Evolutionary conservation across 176 grass and related monocot species (phyloP), one percentile per base, ranked within the genome.

Genomic region (Aegilops bicornis): DNA sequence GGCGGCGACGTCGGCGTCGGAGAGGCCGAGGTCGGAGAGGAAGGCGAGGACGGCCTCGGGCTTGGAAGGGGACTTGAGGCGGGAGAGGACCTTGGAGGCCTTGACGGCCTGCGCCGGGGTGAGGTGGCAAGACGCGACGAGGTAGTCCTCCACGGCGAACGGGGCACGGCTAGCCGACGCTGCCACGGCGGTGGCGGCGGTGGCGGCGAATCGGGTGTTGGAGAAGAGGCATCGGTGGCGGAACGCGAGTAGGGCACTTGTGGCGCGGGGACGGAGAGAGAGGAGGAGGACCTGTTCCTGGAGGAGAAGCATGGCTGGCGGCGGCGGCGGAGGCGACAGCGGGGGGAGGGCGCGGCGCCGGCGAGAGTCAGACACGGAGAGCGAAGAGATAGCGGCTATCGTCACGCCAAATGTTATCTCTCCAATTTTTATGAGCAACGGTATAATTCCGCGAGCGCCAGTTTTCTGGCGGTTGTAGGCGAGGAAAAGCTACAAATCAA

Each of bases 11-110:
- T 91, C 83, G 40, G 71, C 47, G 17, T 77, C 13, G 40, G 82
- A 76, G 62, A 96, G 88, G 4, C 91, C 94, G 68, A 91, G 87
- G 56, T 64, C 43, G 15, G 65, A 39, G 56, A 93, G 60, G 86
- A 95, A 95, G 84, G 74, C 77, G 56, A 91, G 54, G 64, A 90
- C 89, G 31, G 89, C 79, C 25, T 96, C 91, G 69, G 89, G 81
- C 25, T 83, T 91, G 14, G 86, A 61, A 39, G 88, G 87, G 20
- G 83, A 93, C 30, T 86, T 83, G 85, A 96, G 91, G 83, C 82
- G 84, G 23, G 85, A 83, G 42, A 97, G 48, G 22, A 60, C 8
- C 64, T 71, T 89, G 25, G 89, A 78, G 32, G 82, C 83, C 80
- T 86, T 77, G 29, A 67, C 16, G 11, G 85, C 78, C 86, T 90